These are phyloP conservation scores for Leccinum longicurvipes DNA, from an alignment of 768 basidiomycete species.

Conservation along the genomic window DNA sequence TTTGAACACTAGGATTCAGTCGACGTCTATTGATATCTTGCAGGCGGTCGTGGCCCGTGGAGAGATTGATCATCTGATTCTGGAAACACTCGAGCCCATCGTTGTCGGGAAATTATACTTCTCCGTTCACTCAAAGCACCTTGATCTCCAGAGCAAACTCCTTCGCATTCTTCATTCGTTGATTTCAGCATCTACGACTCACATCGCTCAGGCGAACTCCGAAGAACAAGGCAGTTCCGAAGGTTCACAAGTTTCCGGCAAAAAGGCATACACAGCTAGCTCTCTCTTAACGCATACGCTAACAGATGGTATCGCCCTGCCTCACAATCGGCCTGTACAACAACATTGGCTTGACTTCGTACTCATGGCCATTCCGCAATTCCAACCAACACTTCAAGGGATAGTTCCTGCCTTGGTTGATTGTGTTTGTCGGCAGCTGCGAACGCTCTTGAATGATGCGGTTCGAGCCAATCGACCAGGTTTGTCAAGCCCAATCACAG, in stretches of 20 bases:
- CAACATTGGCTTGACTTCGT: slow-evolving; percentile 98
- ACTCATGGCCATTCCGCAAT: slow-evolving; percentile 84
- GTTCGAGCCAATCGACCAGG: slow-evolving; percentile 40
- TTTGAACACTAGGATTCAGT: slow-evolving; percentile 65
- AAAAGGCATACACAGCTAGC: slow-evolving; percentile 51
- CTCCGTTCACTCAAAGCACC: slow-evolving; percentile 61
- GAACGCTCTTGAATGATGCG: slow-evolving; percentile 52
- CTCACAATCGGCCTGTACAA: slow-evolving; percentile 71
- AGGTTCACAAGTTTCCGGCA: slow-evolving; percentile 31
- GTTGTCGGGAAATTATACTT: slow-evolving; percentile 75
- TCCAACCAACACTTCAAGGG: slow-evolving; percentile 65
- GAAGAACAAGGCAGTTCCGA: slow-evolving; percentile 34
- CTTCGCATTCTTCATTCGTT: slow-evolving; percentile 87
- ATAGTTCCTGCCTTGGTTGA: slow-evolving; percentile 74
- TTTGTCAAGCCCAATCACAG: slow-evolving; percentile 41
- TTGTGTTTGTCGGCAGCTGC: slow-evolving; percentile 72
- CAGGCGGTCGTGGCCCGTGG: slow-evolving; percentile 81
- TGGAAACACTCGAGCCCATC: slow-evolving; percentile 65
- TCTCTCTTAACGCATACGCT: slow-evolving; percentile 75
- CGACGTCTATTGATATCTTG: slow-evolving; percentile 73
- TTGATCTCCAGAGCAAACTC: slow-evolving; percentile 91
- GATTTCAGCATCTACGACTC: slow-evolving; percentile 59
- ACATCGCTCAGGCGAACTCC: slow-evolving; percentile 26
- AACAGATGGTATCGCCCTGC: slow-evolving; percentile 70
- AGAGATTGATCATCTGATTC: slow-evolving; percentile 59